Evolutionary conservation across 139 green algal species (phyloP).

Genomic region (Desmodesmus armatus): DNA sequence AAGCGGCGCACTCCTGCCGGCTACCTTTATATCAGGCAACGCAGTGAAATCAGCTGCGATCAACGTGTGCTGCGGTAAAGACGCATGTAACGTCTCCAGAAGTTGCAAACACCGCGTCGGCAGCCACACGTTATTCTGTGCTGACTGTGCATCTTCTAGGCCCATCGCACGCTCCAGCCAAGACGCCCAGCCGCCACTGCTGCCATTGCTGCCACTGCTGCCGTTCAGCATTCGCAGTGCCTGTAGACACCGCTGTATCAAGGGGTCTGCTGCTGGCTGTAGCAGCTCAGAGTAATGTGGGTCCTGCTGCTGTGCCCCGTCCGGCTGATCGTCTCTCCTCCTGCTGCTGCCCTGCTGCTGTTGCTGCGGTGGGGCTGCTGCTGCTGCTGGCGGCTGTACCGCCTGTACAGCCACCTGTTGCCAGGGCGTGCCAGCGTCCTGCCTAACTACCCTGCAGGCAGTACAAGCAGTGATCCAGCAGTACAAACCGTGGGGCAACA

Average conservation of each 20-base stretch:
- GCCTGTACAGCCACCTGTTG: conserved; percentile 48
- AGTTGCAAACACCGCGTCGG: conserved; percentile 76
- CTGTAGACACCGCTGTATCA: conserved; percentile 64
- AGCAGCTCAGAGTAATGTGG: conserved; percentile 59
- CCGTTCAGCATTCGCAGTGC: conserved; percentile 14
- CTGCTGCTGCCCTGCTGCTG: not conserved
- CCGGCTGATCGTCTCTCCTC: not conserved
- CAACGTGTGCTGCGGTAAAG: conserved; percentile 78
- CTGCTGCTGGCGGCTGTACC: conserved; percentile 5
- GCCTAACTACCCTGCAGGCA: conserved; percentile 44
- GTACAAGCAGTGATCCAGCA: not conserved
- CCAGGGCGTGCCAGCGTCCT: conserved; percentile 42
- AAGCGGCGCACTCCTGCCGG: conserved; percentile 81
- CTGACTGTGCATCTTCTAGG: not conserved
- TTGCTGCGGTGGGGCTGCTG: conserved; percentile 10
- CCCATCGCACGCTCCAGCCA: conserved; percentile 28
- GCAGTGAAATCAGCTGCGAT: conserved; percentile 88
- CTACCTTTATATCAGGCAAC: conserved; percentile 82
- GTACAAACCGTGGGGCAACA: not conserved
- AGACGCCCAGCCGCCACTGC: not conserved
- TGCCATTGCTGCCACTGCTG: conserved; percentile 7
- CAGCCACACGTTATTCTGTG: conserved; percentile 66
- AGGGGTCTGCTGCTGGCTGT: conserved; percentile 66
- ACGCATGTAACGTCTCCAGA: conserved; percentile 75
- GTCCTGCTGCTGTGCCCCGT: conserved; percentile 36